Base-by-base conservation (phyloP, 108 stramenopile species). In the Phaeodactylum tricornutum region DNA sequence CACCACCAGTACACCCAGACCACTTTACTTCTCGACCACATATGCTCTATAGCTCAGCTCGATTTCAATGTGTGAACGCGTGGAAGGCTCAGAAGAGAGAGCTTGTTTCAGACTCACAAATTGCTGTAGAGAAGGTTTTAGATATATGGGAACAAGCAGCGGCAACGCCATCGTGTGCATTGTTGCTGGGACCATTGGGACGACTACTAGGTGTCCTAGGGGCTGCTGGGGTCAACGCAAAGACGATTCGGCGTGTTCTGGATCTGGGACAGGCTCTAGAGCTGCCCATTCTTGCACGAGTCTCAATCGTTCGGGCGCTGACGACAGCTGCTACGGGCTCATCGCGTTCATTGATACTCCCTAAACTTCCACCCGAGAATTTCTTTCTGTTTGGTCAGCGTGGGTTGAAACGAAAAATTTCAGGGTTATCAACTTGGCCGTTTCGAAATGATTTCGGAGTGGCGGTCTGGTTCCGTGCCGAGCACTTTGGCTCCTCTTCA, bases 391-490 rank as follows among this genome's bases (percentile, higher is more conserved):
- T 82, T 54, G 59, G 61, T 1, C 23, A 45, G 0, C 62, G 61
- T 27, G 53, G 71, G 7, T 43, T 75, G 0, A 19, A 16, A 6
- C 55, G 78, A 41, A 64, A 61, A 20, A 67, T 67, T 21, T 55
- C 46, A 29, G 60, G 59, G 19, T 48, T 70, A 11, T 33, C 62
- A 28, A 21, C 71, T 37, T 88, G 86, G 86, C 86, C 86, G 30
- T 88, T 88, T 57, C 74, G 66, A 35, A 61, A 77, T 53, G 75
- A 83, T 42, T 88, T 81, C 62, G 77, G 75, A 16, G 66, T 77
- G 71, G 80, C 86, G 8, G 51, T 77, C 26, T 81, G 76, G 76
- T 88, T 88, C 47, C 77, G 86, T 11, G 74, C 72, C 22, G 86
- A 88, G 50, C 48, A 64, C 19, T 82, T 77, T 46, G 15, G 33